Percentiles rank a stretch among this genome's conserved stretches.
phyloP scores from a whole-genome alignment of 805 yeast species.

The Candida silvatica region DNA sequence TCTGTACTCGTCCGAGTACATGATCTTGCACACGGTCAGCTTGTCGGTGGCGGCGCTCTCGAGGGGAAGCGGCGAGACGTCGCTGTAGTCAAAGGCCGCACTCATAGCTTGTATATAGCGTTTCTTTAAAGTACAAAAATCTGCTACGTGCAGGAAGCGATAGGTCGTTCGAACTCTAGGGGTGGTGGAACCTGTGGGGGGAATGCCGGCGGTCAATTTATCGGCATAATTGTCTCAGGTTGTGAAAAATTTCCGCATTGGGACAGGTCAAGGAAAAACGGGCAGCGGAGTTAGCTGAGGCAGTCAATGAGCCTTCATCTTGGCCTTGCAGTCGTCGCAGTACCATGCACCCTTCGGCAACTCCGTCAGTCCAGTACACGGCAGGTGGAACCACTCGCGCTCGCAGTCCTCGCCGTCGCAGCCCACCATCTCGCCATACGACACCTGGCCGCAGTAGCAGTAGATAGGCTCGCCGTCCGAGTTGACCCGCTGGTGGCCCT shows the following conservation, averaged over 20 bases:
- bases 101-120: not conserved
- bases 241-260: no score
- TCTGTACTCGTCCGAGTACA: slow-evolving; percentile 68
- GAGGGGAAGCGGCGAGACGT: slow-evolving; percentile 9
- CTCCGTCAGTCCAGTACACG: slow-evolving; percentile 80
- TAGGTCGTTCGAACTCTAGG: no score
- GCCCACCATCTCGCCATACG: slow-evolving; percentile 98
- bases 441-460: slow-evolving; percentile 94
- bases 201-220: no score
- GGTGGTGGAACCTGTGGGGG: no score
- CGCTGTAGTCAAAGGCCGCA: slow-evolving; percentile 8
- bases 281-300: no score
- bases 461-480: slow-evolving; percentile 62
- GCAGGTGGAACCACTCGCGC: slow-evolving; percentile 93
- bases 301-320: no score
- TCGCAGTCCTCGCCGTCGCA: slow-evolving; percentile 93
- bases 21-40: slow-evolving; percentile 44
- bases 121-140: not conserved
- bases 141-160: no score
- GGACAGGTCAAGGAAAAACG: no score
- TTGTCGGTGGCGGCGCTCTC: slow-evolving; percentile 5
- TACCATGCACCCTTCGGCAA: slow-evolving; percentile 85
- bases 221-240: no score
- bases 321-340: slow-evolving; percentile 53
- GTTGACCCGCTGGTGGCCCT: slow-evolving; percentile 8